Evolutionary conservation across 2,329 filamentous ascomycete species (phyloP), one percentile per base, ranked within the genome.

Genomic region (Stenocarpella maydis): DNA sequence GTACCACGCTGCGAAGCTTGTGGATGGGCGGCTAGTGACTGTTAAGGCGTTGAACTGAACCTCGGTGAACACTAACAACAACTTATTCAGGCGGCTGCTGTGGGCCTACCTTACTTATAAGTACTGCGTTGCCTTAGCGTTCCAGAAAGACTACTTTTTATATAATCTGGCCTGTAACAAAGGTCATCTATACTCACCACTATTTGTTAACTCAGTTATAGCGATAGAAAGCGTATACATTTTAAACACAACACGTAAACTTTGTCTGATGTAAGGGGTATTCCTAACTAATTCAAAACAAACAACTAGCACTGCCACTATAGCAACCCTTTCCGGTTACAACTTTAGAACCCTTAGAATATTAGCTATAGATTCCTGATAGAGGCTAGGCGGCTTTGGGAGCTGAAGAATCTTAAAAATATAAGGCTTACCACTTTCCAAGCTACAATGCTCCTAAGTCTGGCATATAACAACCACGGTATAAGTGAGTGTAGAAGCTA

Each of bases 61-160:
- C 3, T 3, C 41, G 19, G 55, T 61, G 39, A 61, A 39, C 4
- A 34, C 39, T 10, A 41, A 61, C 41, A 26, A 61, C 26, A 21
- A 61, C 19, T 26, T 61, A 3, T 47, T 61, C 26, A 45, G 55
- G 55, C 26, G 41, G 17, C 24, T 61, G 12, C 55, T 61, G 12
- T 26, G 55, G 14, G 41, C 55, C 19, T 47, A 47, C 19, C 41
- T 61, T 3, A 14, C 21, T 1, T 6, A 61, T 10, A 41, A 61
- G 41, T 61, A 61, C 26, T 60, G 55, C 19, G 55, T 61, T 12
- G 55, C 55, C 1, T 41, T 41, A 3, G 39, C 39, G 17, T 61
- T 61, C 26, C 55, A 47, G 10, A 61, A 61, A 19, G 55, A 61
- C 10, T 61, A 61, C 19, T 61, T 61, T 19, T 5, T 61, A 19